Evolutionary conservation across 805 yeast genomes (phyloP), one percentile per base, ranked within the genome.

Genomic region (Yamadazyma philogaea): DNA sequence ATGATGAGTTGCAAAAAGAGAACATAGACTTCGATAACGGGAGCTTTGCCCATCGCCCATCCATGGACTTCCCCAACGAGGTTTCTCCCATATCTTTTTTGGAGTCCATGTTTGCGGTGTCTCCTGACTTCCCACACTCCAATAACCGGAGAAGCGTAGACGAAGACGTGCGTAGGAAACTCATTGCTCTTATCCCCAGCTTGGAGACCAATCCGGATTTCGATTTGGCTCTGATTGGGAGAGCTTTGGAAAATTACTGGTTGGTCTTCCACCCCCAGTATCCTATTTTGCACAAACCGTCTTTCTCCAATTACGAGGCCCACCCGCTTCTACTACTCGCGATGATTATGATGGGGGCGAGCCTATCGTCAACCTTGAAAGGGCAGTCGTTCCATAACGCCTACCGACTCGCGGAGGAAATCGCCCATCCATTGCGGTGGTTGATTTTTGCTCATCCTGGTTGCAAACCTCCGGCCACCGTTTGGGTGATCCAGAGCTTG

Each of bases 401-500:
- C 20, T 61, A 59, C 34, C 56, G 56, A 27, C 60, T 78, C 39
- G 76, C 79, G 8, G 65, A 66, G 47, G 56, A 56, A 43, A 74
- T 81, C 7, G 78, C 80, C 1, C 71, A 58, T 35, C 82, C 91
- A 0, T 59, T 87, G 21, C 63, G 95, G 39, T 83, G 85, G 78
- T 62, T 77, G 18, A 70, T 87, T 3, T 86, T 87, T 55, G 74
- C 83, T 19, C 74, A 79, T 32, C 75, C 76, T 2, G 84, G 80
- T 44, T 85, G 84, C 56, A 78, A 73, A 41, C 84, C 91, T 1
- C 95, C 95, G 0, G 83, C 89, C 0, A 72, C 72, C 45, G 68
- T 82, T 4, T 86, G 87, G 81, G 78, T 87, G 7, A 69, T 87
- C 35, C 95, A 87, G 60, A 70, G 85, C 47, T 65, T 87, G 44